Conservation (phyloP, 1,139 yeast species). For the Suhomyces bribrorum region DNA sequence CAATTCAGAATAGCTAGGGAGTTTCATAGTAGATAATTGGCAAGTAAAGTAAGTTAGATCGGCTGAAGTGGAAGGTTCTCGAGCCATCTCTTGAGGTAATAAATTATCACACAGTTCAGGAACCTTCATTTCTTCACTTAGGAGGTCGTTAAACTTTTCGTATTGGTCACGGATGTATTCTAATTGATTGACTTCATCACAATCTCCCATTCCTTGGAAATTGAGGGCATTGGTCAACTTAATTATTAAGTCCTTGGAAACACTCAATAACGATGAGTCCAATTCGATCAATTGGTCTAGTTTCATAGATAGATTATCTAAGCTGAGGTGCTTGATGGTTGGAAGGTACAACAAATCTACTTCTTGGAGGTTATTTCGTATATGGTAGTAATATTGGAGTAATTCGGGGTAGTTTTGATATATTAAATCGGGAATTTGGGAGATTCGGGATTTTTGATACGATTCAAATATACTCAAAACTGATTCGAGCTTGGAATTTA, state of each 20-base stretch:
- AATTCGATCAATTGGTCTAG: conserved; percentile 14
- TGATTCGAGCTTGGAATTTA: conserved; percentile 12
- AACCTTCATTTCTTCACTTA: conserved; percentile 5
- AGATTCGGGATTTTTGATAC: conserved; percentile 13
- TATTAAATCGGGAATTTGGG: conserved; percentile 20
- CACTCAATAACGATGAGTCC: conserved; percentile 8
- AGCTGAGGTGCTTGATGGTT: conserved; percentile 17
- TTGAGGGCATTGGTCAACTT: conserved; percentile 1
- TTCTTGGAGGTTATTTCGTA: conserved; percentile 14
- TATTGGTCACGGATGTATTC: conserved; percentile 6
- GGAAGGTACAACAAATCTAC: conserved; percentile 18
- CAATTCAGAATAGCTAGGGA: conserved; percentile 15
- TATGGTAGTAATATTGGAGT: conserved; percentile 9
- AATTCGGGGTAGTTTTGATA: conserved; percentile 23
- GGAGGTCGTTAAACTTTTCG: background rate
- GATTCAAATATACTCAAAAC: conserved; percentile 6
- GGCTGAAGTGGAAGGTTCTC: background rate
- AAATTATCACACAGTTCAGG: background rate
- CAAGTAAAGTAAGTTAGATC: conserved; percentile 5
- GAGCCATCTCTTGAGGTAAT: background rate
- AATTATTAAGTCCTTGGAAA: conserved; percentile 2
- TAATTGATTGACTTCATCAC: conserved; percentile 8
- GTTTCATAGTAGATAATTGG: conserved; percentile 2
- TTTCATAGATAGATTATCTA: conserved; percentile 18
- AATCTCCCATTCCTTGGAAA: background rate